Base-by-base conservation (phyloP, 257 asterid genomes). In the Eustoma russellianum region DNA sequence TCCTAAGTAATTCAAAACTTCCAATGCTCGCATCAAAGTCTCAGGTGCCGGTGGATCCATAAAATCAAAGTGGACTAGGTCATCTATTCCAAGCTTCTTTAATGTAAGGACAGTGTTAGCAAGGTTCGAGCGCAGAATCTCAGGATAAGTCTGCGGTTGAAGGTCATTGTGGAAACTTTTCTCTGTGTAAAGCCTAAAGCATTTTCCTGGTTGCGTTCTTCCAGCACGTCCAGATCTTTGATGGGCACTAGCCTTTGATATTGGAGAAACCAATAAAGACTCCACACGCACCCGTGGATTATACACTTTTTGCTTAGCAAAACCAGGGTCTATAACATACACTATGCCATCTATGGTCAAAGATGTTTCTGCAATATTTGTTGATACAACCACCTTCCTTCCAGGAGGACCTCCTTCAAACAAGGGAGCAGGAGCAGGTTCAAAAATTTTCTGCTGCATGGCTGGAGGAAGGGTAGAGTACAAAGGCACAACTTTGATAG, bases 31-130 rank as follows among this genome's bases (percentile, higher is more conserved):
- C 95, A 85, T 81, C 52, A 88, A 81, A 8, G 99, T 83, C 78
- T 88, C 97, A 3, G 99, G 99, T 30, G 95, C 96, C 35, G 97
- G 99, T 33, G 99, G 97, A 56, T 92, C 99, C 99, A 88, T 92
- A 61, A 88, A 92, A 78, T 92, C 97, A 64, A 91, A 91, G 76
- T 91, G 97, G 44, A 87, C 96, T 53, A 91, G 73, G 64, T 91
- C 95, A 50, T 87, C 96, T 34, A 91, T 91, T 7, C 96, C 98
- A 48, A 91, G 73, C 63, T 91, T 91, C 74, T 87, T 91, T 77
- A 91, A 67, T 44, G 97, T 88, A 28, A 92, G 80, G 55, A 92
- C 99, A 0, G 95, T 88, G 73, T 88, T 85, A 6, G 97, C 95
- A 50, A 88, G 84, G 71, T 92, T 92, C 6, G 99, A 92, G 19